These are phyloP conservation scores for Phytophthora citrophthora DNA, from an alignment of 352 stramenopile species.

Conservation along the genomic window DNA sequence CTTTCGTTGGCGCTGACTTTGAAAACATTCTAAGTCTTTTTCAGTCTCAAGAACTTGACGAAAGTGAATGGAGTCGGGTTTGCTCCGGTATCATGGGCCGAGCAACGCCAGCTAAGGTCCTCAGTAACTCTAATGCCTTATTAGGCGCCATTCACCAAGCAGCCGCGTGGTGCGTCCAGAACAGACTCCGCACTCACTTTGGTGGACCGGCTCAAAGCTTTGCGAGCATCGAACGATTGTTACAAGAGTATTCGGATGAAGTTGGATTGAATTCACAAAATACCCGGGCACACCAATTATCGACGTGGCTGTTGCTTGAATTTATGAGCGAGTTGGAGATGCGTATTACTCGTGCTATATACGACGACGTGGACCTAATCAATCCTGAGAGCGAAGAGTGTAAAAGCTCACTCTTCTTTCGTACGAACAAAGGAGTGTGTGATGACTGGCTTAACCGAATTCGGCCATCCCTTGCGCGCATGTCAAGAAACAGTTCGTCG, in stretches of 20 bases:
- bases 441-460: constrained; percentile 77
- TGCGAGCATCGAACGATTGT: constrained; percentile 71
- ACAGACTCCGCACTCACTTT: constrained; percentile 77
- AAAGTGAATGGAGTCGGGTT: constrained; percentile 45
- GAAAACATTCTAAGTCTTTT: constrained; percentile 50
- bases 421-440: constrained; percentile 70
- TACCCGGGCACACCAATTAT: constrained; percentile 16
- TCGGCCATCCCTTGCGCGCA: constrained; percentile 53
- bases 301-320: constrained; percentile 55
- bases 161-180: constrained; percentile 74
- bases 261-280: constrained; percentile 7
- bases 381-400: constrained; percentile 51
- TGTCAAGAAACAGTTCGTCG: constrained; percentile 36
- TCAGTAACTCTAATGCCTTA: constrained; percentile 34
- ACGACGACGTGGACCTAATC: constrained; percentile 21
- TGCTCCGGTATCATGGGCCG: constrained; percentile 32
- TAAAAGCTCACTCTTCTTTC: constrained; percentile 63
- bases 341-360: constrained; percentile 44
- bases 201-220: constrained; percentile 80
- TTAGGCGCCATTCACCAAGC: constrained; percentile 51
- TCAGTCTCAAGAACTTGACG: constrained; percentile 28
- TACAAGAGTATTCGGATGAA: constrained; percentile 46
- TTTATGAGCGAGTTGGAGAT: constrained; percentile 64
- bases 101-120: background rate
- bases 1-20: constrained; percentile 57